A percentile compares a stretch with the other conserved stretches of the same genome.
Evolutionary conservation across 2,329 filamentous ascomycete species (phyloP).

Genomic region (Neurospora sp.): DNA sequence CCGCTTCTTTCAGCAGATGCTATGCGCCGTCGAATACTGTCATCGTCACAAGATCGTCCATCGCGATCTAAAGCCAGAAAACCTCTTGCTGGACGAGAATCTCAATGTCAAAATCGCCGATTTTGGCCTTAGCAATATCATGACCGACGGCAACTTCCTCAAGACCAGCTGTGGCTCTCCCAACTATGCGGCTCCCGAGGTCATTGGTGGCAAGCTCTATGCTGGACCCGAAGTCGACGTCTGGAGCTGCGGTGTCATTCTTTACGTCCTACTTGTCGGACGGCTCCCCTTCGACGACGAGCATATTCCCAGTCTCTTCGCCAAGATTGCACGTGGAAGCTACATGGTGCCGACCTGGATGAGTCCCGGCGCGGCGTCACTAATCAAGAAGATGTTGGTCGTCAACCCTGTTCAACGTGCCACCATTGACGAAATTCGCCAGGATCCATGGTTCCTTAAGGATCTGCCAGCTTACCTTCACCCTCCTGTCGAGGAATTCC

Average conservation of each 20-base stretch:
- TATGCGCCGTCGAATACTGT: conserved; percentile 97
- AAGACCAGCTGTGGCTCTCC: conserved; percentile 98
- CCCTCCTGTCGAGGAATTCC: conserved; percentile 81
- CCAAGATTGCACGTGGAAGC: conserved; percentile 91
- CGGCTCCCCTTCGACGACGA: conserved; percentile 95
- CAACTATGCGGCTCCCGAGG: conserved; percentile 95
- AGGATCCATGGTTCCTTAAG: conserved; percentile 88
- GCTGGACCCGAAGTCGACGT: conserved; percentile 97
- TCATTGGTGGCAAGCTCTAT: conserved; percentile 95
- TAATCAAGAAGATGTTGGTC: conserved; percentile 90
- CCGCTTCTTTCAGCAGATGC: conserved; percentile 98
- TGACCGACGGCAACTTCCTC: conserved; percentile 98
- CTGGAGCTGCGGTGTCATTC: conserved; percentile 91
- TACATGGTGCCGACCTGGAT: conserved; percentile 91
- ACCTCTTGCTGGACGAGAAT: conserved; percentile 85
- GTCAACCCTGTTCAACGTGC: conserved; percentile 92
- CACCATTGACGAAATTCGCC: conserved; percentile 85
- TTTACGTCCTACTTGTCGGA: conserved; percentile 73
- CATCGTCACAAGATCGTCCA: conserved; percentile 98
- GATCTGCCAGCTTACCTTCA: conserved; percentile 81
- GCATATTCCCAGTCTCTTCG: conserved; percentile 93
- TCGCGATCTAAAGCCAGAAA: conserved; percentile 94
- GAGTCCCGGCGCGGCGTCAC: conserved; percentile 65
- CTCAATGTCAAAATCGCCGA: conserved; percentile 99
- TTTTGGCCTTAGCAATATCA: conserved; percentile 97